These are phyloP conservation scores for Microglena sp. DNA, from an alignment of 139 green algal genomes.

Conservation along the genomic window DNA sequence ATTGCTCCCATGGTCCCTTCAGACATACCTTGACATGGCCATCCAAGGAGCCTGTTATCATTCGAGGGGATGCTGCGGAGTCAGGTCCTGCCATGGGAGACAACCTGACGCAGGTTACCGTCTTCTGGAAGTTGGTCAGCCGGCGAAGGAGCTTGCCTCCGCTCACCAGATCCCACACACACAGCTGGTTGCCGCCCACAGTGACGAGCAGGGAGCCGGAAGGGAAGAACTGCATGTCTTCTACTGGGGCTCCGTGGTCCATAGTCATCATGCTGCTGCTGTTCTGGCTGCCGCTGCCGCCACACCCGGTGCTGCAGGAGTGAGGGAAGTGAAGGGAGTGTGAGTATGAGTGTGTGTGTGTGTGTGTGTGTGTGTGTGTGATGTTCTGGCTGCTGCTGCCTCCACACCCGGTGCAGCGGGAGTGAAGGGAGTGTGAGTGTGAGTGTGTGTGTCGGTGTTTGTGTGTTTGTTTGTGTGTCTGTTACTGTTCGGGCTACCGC, in stretches of 20 bases:
- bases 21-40: constrained; percentile 78
- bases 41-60: constrained; percentile 85
- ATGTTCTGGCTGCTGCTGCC: too few relatives aligned
- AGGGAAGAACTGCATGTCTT: constrained; percentile 67
- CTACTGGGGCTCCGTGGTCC: constrained; percentile 72
- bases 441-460: too few relatives aligned
- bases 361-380: too few relatives aligned
- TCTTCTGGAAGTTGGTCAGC: constrained; percentile 89
- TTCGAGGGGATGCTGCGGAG: constrained; percentile 45
- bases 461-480: too few relatives aligned
- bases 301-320: too few relatives aligned
- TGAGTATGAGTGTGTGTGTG: too few relatives aligned
- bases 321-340: too few relatives aligned
- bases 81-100: constrained; percentile 40
- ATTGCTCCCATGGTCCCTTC: not conserved
- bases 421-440: too few relatives aligned
- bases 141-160: constrained; percentile 64
- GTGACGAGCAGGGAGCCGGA: constrained; percentile 59
- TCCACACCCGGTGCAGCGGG: too few relatives aligned
- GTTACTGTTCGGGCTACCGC: too few relatives aligned
- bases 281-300: too few relatives aligned
- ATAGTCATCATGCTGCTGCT: constrained; percentile 23
- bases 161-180: constrained; percentile 77
- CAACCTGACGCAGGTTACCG: constrained; percentile 66
- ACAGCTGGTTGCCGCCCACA: constrained; percentile 69